A percentile compares a stretch with the other conserved stretches of the same genome.
These are phyloP conservation scores for Oidiodendron maius DNA, from an alignment of 495 filamentous ascomycete species.

Conservation along the genomic window DNA sequence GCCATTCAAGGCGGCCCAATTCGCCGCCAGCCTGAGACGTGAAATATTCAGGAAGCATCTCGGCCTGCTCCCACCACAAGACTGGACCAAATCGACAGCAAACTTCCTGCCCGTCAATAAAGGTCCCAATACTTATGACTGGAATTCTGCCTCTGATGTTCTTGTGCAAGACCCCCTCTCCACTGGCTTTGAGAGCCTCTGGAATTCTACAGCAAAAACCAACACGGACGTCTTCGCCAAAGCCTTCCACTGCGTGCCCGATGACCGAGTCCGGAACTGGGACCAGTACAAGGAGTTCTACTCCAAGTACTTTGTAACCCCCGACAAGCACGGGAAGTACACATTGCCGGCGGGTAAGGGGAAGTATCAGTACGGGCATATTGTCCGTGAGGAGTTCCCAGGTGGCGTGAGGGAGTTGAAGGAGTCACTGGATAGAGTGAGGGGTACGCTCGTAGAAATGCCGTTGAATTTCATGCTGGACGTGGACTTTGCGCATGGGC, in stretches of 20 bases:
- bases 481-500: constrained; percentile 78
- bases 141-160: constrained; percentile 65
- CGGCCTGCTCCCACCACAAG: constrained; percentile 72
- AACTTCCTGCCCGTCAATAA: constrained; percentile 73
- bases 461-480: constrained; percentile 82
- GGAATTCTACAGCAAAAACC: constrained; percentile 63
- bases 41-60: constrained; percentile 90
- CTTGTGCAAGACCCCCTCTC: constrained; percentile 72
- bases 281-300: constrained; percentile 81
- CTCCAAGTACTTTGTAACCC: constrained; percentile 59
- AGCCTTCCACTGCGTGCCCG: constrained; percentile 84
- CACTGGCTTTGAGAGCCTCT: constrained; percentile 59
- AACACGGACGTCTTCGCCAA: constrained; percentile 85
- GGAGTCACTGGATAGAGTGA: constrained; percentile 66
- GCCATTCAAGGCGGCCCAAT: constrained; percentile 66
- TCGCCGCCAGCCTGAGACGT: constrained; percentile 76
- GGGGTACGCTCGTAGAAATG: constrained; percentile 87
- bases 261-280: constrained; percentile 78
- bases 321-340: constrained; percentile 38
- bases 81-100: constrained; percentile 47
- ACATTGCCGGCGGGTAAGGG: constrained; percentile 30
- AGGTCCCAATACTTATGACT: constrained; percentile 75
- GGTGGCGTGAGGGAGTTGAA: constrained; percentile 65
- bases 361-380: constrained; percentile 66
- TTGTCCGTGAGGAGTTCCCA: constrained; percentile 74